A percentile compares a stretch with the other conserved stretches of the same genome.
These are phyloP conservation scores for Saussurea involucrata DNA, from an alignment of 129 eudicot species.

Conservation along the genomic window DNA sequence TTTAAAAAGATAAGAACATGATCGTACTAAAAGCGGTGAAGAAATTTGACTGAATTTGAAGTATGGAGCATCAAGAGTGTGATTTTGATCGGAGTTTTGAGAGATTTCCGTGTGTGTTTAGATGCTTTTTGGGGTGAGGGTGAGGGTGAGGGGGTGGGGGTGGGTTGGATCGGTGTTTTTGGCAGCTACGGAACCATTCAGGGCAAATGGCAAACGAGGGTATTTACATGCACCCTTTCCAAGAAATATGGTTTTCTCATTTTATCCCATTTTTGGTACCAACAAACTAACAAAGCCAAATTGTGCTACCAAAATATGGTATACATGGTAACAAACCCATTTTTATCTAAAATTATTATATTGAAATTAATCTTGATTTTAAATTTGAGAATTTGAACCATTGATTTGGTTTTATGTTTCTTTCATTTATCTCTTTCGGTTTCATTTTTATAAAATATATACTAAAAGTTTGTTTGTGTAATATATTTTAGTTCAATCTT, in stretches of 20 bases:
- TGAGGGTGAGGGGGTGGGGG: neutral
- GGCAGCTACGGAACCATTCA: constrained; percentile 26
- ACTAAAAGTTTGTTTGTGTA: too few relatives aligned
- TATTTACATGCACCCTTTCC: constrained; percentile 16
- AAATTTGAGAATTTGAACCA: too few relatives aligned
- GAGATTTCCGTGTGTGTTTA: neutral
- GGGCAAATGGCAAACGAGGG: neutral
- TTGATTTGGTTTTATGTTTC: neutral
- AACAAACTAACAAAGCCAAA: neutral
- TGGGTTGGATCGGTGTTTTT: constrained; percentile 39
- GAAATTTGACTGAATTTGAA: constrained; percentile 5
- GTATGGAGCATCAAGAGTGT: constrained; percentile 25
- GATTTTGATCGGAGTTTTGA: constrained; percentile 16
- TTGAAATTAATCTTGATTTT: neutral
- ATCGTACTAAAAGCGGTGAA: constrained; percentile 1
- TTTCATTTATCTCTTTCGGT: neutral
- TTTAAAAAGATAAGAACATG: neutral
- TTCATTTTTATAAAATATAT: too few relatives aligned
- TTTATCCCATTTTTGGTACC: constrained; percentile 13
- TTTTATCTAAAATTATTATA: neutral
- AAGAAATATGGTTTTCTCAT: neutral
- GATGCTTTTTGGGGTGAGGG: neutral
- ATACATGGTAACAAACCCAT: too few relatives aligned
- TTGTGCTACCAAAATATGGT: neutral
- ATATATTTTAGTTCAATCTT: too few relatives aligned